These are phyloP conservation scores for Talaromyces sp. DNA, from an alignment of 2,329 filamentous ascomycete species.

Conservation along the genomic window DNA sequence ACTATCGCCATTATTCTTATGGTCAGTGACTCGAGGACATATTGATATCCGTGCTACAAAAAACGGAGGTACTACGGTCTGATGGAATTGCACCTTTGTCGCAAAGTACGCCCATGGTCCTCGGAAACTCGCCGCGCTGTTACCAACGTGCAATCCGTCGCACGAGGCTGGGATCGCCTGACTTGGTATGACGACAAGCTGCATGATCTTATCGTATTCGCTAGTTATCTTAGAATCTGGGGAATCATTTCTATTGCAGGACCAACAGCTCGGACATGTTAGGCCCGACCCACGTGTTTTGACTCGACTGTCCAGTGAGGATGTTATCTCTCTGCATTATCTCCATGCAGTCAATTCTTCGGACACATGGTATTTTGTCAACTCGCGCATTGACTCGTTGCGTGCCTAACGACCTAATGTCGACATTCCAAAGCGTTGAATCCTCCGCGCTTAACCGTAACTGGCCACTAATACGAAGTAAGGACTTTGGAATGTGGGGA, in stretches of 20 bases:
- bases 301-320: not conserved
- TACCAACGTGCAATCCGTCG: not conserved
- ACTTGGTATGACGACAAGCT: conserved; percentile 4
- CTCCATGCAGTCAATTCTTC: not conserved
- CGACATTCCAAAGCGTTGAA: not conserved
- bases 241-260: not conserved
- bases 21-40: not conserved
- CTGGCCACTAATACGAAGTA: not conserved
- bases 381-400: not conserved
- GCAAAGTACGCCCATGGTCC: not conserved
- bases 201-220: not conserved
- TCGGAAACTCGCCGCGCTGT: not conserved
- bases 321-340: not conserved
- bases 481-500: not conserved
- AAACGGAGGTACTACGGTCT: not conserved
- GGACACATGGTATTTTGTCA: not conserved
- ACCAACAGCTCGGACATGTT: not conserved
- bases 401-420: not conserved
- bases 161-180: not conserved
- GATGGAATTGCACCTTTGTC: not conserved
- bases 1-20: not conserved
- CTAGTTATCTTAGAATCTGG: not conserved
- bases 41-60: not conserved
- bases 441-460: not conserved
- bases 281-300: not conserved